Base-by-base conservation (phyloP, 2,329 filamentous ascomycete genomes). In the Penicillium sp. region DNA sequence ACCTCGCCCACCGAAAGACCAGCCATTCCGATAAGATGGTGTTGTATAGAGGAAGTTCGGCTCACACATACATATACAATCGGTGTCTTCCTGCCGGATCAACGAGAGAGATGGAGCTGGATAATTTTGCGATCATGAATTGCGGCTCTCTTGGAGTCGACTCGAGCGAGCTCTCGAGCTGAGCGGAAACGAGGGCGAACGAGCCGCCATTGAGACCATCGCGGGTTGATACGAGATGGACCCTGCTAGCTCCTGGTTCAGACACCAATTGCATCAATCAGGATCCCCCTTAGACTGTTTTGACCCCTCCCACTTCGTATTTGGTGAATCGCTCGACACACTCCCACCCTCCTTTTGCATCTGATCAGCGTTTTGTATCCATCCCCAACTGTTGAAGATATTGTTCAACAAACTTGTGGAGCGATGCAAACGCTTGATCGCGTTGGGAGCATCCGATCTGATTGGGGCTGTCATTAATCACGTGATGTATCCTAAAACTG, bases 201-300 rank as follows among this genome's bases (percentile, higher is more conserved):
- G 40, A 42, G 40, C 40, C 40, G 40, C 40, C 40, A 42, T 42
- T 22, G 40, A 42, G 40, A 42, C 40, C 10, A 42, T 42, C 40
- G 19, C 40, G 40, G 40, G 40, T 42, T 19, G n/a, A 42, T 42
- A 42, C 40, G 40, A 42, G 40, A 42, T 22, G 40, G 19, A 9
- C n/a, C 40, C n/a, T 42, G 40, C 40, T 42, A 12, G 40, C 40
- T 12, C n/a, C 40, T 12, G 40, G n/a, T 28, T 42, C 10, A 22
- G n/a, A 42, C n/a, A 22, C 40, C 40, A 42, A 42, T 42, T 42
- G 8, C 17, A 42, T 42, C 40, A 8, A 42, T 22, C 40, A 22
- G n/a, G 19, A 4, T 42, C n/a, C 38, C 10, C n/a, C 8, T 42
- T 10, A 2, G n/a, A 22, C 7, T 22, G 40, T 4, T 4, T 42